A percentile compares a stretch with the other conserved stretches of the same genome.
Evolutionary conservation across 2,329 filamentous ascomycete genomes (phyloP).

Genomic region (Botryotinia calthae): DNA sequence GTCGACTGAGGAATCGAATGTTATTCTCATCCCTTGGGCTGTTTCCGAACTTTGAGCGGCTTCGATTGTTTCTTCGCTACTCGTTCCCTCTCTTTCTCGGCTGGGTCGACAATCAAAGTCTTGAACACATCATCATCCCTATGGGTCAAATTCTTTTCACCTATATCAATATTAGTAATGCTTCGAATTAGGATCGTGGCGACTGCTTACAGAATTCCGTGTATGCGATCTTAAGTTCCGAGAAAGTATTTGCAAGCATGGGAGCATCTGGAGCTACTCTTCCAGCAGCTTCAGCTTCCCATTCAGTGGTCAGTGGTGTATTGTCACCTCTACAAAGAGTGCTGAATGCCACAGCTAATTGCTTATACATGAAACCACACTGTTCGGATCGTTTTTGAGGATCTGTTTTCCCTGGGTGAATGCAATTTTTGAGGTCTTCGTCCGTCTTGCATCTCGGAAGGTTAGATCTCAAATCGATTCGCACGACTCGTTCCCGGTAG

Average conservation of each 20-base stretch:
- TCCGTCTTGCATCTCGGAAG: conserved; percentile 24
- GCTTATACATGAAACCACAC: conserved; percentile 26
- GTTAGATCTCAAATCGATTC: conserved; percentile 24
- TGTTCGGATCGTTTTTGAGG: conserved; percentile 26
- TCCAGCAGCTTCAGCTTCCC: conserved; percentile 19
- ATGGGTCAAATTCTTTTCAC: conserved; percentile 20
- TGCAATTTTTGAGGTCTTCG: conserved; percentile 11
- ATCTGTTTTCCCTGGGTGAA: conserved; percentile 12
- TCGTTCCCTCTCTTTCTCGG: conserved; percentile 8
- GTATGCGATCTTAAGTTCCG: conserved; percentile 17
- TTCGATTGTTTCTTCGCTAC: conserved; percentile 14
- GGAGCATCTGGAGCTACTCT: conserved; percentile 3
- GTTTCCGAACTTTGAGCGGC: background rate
- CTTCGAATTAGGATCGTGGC: too few species aligned
- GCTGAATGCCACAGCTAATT: conserved; percentile 25
- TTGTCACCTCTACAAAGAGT: conserved; percentile 26
- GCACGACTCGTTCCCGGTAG: conserved; percentile 26
- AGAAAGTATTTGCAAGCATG: conserved; percentile 17
- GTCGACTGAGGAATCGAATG: background rate
- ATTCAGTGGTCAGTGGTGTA: conserved; percentile 24
- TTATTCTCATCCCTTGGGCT: background rate
- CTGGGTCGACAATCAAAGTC: conserved; percentile 21
- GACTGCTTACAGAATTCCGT: background rate
- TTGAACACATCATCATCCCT: conserved; percentile 27
- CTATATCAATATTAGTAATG: background rate